phyloP scores from a whole-genome alignment of 208 protist genomes.

The Trypanosomatidae sp. region DNA sequence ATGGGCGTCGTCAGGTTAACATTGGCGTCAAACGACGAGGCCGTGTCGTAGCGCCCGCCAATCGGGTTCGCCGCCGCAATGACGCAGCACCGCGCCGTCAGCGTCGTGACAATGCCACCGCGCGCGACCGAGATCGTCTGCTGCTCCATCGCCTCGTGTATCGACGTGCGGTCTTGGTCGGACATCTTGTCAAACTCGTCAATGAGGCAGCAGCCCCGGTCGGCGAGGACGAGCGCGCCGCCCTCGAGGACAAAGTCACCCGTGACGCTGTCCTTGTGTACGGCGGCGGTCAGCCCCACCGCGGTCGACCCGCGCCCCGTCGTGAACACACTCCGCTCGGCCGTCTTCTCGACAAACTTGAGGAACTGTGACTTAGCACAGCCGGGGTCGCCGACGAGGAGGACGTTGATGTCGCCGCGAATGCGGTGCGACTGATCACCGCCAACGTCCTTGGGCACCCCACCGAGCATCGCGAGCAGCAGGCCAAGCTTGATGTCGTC shows the following conservation, averaged over 20 bases:
- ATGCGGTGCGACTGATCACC: conserved; percentile 93
- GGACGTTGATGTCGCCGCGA: conserved; percentile 99
- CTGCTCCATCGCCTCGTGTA: conserved; percentile 99
- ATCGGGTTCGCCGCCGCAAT: conserved; percentile 99
- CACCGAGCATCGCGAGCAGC: conserved; percentile 96
- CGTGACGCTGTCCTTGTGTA: conserved; percentile 95
- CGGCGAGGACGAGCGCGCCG: conserved; percentile 98
- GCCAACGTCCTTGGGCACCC: conserved; percentile 87
- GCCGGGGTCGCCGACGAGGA: conserved; percentile 99
- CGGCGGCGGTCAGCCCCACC: conserved; percentile 98
- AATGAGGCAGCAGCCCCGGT: conserved; percentile 98
- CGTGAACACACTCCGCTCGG: conserved; percentile 97
- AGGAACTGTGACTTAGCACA: conserved; percentile 96
- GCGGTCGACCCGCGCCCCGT: conserved; percentile 98
- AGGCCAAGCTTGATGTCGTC: conserved; percentile 98
- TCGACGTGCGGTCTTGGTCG: conserved; percentile 95
- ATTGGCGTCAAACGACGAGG: conserved; percentile 93
- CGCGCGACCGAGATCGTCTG: conserved; percentile 99
- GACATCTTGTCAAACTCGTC: conserved; percentile 99
- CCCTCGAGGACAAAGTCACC: conserved; percentile 99
- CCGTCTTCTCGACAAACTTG: conserved; percentile 98
- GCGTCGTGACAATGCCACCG: conserved; percentile 99
- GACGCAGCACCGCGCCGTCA: conserved; percentile 93
- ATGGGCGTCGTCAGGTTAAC: conserved; percentile 99
- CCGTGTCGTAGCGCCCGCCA: conserved; percentile 94